phyloP scores from a whole-genome alignment of 2,329 filamentous ascomycete genomes.

The Phoma herbarum region DNA sequence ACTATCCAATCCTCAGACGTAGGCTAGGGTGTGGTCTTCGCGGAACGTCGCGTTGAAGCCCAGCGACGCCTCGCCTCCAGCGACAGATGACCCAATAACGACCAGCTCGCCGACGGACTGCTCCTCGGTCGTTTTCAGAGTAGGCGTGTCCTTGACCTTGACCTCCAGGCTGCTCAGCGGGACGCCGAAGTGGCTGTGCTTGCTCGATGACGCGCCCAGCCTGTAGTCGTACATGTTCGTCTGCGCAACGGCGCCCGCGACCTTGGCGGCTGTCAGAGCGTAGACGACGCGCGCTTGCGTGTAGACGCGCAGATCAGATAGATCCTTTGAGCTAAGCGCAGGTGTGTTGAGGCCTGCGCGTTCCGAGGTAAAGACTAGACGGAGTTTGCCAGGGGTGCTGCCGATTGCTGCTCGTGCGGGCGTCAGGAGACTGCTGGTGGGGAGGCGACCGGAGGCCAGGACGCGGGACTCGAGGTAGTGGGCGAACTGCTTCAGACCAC shows the following conservation, averaged over 20 bases:
- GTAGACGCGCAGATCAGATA: slow-evolving; percentile 84
- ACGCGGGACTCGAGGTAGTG: slow-evolving; percentile 76
- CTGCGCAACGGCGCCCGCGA: slow-evolving; percentile 91
- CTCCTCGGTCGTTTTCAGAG: slow-evolving; percentile 70
- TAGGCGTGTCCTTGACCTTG: slow-evolving; percentile 70
- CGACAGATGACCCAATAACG: slow-evolving; percentile 77
- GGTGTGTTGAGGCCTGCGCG: slow-evolving; percentile 69
- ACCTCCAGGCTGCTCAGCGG: slow-evolving; percentile 84
- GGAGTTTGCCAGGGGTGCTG: slow-evolving; percentile 74
- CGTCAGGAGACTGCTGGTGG: slow-evolving; percentile 69
- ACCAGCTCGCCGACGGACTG: slow-evolving; percentile 65
- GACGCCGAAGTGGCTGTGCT: slow-evolving; percentile 77
- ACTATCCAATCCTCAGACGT: slow-evolving; percentile 32
- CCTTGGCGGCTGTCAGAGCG: slow-evolving; percentile 79
- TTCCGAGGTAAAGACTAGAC: slow-evolving; percentile 82
- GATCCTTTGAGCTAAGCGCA: slow-evolving; percentile 70
- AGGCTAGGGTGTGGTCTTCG: slow-evolving; percentile 76
- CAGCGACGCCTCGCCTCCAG: slow-evolving; percentile 70
- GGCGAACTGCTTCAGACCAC: slow-evolving; percentile 70
- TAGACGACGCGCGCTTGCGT: slow-evolving; percentile 84
- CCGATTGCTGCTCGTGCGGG: slow-evolving; percentile 67
- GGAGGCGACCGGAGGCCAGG: slow-evolving; percentile 78
- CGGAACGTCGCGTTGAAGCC: slow-evolving; percentile 62
- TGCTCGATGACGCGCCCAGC: slow-evolving; percentile 49
- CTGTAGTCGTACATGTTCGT: slow-evolving; percentile 90